Evolutionary conservation across 495 filamentous ascomycete genomes (phyloP).

Genomic region (Aspergillus asperescens): DNA sequence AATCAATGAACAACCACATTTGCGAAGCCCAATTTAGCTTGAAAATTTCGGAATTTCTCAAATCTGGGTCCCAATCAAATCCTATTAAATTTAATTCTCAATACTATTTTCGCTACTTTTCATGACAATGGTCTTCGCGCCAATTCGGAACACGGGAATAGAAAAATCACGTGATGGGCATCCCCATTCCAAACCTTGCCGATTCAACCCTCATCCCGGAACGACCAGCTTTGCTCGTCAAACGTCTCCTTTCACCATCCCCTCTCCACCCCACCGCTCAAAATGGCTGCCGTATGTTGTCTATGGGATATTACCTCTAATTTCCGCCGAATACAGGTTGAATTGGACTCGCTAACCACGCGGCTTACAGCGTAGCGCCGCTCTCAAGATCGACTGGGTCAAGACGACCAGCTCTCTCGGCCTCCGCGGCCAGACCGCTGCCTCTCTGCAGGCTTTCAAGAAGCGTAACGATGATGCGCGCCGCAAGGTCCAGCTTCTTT

Average conservation of each 20-base stretch:
- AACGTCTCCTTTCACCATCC: constrained; percentile 21
- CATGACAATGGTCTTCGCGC: constrained; percentile 11
- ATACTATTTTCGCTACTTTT: too few species aligned
- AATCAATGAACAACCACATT: constrained; percentile 28
- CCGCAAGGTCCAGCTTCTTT: constrained; percentile 77
- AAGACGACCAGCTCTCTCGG: constrained; percentile 87
- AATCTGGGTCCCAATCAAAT: too few species aligned
- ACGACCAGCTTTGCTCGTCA: constrained; percentile 38
- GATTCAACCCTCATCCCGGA: constrained; percentile 39
- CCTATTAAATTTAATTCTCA: too few species aligned
- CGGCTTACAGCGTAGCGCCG: constrained; percentile 79
- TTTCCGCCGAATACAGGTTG: neutral
- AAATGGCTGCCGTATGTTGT: constrained; percentile 85
- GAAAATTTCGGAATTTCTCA: too few species aligned
- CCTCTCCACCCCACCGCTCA: constrained; percentile 41
- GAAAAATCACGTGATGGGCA: constrained; percentile 39
- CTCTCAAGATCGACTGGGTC: constrained; percentile 98
- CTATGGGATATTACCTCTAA: neutral
- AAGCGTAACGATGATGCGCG: constrained; percentile 99
- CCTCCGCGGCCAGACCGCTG: constrained; percentile 87
- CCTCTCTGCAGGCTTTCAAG: constrained; percentile 92
- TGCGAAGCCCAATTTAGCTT: neutral
- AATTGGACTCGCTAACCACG: constrained; percentile 27
- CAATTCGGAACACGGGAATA: constrained; percentile 31
- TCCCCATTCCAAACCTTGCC: constrained; percentile 44